These are phyloP conservation scores for Pterocarpus santalinus DNA, from an alignment of 306 rosid genomes.

Conservation along the genomic window DNA sequence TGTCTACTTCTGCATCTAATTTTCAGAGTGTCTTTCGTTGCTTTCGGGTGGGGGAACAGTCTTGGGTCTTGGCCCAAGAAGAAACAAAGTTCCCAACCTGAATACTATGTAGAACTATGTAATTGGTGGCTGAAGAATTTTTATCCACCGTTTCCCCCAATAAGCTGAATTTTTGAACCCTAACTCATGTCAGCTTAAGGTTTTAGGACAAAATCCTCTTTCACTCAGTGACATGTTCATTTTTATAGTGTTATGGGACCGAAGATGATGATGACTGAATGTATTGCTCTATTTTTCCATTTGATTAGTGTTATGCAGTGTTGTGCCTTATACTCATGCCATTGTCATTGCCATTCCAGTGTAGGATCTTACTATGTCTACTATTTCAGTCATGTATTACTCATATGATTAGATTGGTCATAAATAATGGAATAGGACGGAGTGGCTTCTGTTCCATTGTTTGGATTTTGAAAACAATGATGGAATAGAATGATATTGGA, in stretches of 20 bases:
- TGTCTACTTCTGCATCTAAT: no score
- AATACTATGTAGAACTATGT: background rate
- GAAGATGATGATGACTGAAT: background rate
- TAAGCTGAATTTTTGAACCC: background rate
- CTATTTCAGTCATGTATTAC: background rate
- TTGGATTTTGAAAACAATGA: no score
- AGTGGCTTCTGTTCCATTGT: no score
- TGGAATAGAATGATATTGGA: no score
- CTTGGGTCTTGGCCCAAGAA: background rate
- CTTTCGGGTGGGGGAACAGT: slow-evolving; percentile 14
- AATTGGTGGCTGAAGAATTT: background rate
- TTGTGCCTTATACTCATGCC: background rate
- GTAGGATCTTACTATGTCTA: background rate
- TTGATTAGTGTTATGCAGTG: background rate
- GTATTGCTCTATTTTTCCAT: background rate
- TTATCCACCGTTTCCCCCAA: background rate
- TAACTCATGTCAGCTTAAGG: background rate
- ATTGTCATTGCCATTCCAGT: background rate
- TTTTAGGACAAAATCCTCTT: background rate
- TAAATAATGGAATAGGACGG: background rate
- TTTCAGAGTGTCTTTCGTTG: background rate
- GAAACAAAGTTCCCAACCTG: slow-evolving; percentile 11
- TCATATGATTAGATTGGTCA: background rate
- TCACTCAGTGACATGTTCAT: background rate
- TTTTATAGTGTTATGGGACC: background rate